These are phyloP conservation scores for Lanmaoa pseudosensibilis DNA, from an alignment of 768 basidiomycete genomes.

Conservation along the genomic window DNA sequence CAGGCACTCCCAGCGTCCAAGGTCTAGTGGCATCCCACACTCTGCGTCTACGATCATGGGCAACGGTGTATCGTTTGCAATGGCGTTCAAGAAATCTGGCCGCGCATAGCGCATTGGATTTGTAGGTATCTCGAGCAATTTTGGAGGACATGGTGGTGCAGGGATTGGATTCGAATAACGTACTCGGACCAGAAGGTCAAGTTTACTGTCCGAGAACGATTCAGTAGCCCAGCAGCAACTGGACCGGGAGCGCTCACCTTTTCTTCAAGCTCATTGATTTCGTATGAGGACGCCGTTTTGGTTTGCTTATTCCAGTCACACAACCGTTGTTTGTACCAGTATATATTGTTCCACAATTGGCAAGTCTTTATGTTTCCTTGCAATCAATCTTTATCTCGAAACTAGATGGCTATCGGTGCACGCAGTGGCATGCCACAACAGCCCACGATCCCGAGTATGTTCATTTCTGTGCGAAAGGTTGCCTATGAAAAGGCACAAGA, in stretches of 20 bases:
- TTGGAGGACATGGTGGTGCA: conserved; percentile 95
- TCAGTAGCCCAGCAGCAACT: background rate
- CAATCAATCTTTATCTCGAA: too few relatives aligned
- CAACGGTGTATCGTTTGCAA: conserved; percentile 78
- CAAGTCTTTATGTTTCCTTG: background rate
- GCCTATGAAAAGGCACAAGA: too few relatives aligned
- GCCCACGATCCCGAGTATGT: too few relatives aligned
- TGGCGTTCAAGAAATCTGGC: conserved; percentile 78
- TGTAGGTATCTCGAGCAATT: conserved; percentile 90
- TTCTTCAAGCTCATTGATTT: conserved; percentile 55
- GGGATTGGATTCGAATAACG: conserved; percentile 94
- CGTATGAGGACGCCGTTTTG: conserved; percentile 1
- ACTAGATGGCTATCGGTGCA: too few relatives aligned
- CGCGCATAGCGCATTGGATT: conserved; percentile 84
- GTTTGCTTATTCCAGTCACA: conserved; percentile 6
- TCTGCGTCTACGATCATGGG: conserved; percentile 98
- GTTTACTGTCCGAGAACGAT: conserved; percentile 51
- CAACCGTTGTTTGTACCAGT: conserved; percentile 14
- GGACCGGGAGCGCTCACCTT: conserved; percentile 37
- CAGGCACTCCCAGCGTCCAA: conserved; percentile 77
- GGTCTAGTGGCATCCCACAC: conserved; percentile 92
- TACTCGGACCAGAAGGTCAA: conserved; percentile 90
- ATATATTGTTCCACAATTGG: background rate
- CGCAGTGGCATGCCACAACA: too few relatives aligned
- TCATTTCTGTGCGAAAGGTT: too few relatives aligned